A percentile compares a stretch with the other conserved stretches of the same genome.
Evolutionary conservation across 2,329 filamentous ascomycete species (phyloP).

Genomic region (Pseudopithomyces chartarum): DNA sequence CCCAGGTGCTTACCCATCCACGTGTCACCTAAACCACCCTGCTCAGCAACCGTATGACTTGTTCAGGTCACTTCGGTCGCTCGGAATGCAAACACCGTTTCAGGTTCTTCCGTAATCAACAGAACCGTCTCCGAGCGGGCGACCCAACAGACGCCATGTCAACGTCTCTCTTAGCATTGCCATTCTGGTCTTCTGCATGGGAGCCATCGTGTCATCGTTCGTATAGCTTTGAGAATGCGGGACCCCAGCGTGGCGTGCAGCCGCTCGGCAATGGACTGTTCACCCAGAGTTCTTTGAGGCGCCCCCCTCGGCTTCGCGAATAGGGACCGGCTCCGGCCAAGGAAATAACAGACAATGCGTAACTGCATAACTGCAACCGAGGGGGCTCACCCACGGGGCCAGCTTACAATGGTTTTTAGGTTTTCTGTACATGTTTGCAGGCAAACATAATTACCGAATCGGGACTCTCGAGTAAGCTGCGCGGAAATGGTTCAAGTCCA

Average conservation of each 20-base stretch:
- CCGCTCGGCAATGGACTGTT: neutral
- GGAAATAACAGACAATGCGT: neutral
- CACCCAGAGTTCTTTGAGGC: neutral
- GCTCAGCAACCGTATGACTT: slow-evolving; percentile 36
- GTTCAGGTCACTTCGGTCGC: slow-evolving; percentile 24
- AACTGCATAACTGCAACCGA: too few species aligned
- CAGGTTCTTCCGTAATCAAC: slow-evolving; percentile 17
- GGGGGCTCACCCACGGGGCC: too few species aligned
- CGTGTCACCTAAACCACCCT: slow-evolving; percentile 32
- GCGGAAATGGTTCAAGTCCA: neutral
- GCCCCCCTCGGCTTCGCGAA: neutral
- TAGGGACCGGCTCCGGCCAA: neutral
- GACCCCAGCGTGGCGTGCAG: neutral
- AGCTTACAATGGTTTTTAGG: neutral
- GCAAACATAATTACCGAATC: neutral
- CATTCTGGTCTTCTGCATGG: neutral
- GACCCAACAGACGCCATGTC: slow-evolving; percentile 5
- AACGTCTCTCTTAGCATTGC: neutral
- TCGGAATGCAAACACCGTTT: slow-evolving; percentile 40
- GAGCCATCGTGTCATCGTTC: neutral
- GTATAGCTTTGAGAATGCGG: neutral
- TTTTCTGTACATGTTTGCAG: neutral
- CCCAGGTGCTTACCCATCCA: slow-evolving; percentile 40
- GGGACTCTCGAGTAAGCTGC: neutral
- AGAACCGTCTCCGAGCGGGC: slow-evolving; percentile 13